Evolutionary conservation across 192 early-diverging fungal genomes (phyloP).

Genomic region (Helicostylum pulchrum): DNA sequence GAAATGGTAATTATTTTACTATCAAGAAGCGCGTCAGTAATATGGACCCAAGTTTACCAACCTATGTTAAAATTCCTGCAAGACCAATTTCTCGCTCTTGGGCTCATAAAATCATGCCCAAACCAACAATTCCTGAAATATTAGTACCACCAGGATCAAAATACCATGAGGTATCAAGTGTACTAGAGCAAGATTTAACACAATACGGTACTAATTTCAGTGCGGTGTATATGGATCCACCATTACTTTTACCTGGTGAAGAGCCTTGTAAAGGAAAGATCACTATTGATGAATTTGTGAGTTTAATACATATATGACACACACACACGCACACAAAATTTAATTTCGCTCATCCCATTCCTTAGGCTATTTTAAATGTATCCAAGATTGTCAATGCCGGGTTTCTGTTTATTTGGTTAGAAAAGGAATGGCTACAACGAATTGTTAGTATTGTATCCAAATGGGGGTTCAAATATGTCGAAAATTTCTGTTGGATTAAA

Average conservation of each 20-base stretch:
- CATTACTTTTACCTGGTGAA: slow-evolving; percentile 69
- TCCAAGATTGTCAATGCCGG: slow-evolving; percentile 67
- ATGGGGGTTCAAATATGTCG: slow-evolving; percentile 92
- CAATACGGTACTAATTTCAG: slow-evolving; percentile 72
- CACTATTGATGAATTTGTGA: slow-evolving; percentile 60
- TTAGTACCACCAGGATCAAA: slow-evolving; percentile 20
- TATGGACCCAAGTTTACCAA: slow-evolving; percentile 80
- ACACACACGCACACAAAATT: neutral
- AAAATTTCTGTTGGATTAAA: slow-evolving; percentile 96
- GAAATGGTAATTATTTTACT: slow-evolving; percentile 79
- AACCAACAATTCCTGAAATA: slow-evolving; percentile 9
- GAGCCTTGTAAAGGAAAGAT: slow-evolving; percentile 58
- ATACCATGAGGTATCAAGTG: slow-evolving; percentile 42
- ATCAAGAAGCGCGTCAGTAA: slow-evolving; percentile 82
- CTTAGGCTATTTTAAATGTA: slow-evolving; percentile 47
- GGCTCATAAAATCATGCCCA: slow-evolving; percentile 69
- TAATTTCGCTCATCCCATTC: neutral
- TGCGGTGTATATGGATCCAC: slow-evolving; percentile 90
- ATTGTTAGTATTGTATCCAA: slow-evolving; percentile 68
- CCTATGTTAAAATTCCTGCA: slow-evolving; percentile 85
- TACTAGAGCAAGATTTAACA: slow-evolving; percentile 47
- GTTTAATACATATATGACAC: neutral
- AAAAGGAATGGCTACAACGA: slow-evolving; percentile 86
- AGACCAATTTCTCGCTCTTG: slow-evolving; percentile 82
- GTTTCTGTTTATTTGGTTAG: slow-evolving; percentile 93